Conservation (phyloP, 768 basidiomycete species). For the Psilocybe cyanescens region DNA sequence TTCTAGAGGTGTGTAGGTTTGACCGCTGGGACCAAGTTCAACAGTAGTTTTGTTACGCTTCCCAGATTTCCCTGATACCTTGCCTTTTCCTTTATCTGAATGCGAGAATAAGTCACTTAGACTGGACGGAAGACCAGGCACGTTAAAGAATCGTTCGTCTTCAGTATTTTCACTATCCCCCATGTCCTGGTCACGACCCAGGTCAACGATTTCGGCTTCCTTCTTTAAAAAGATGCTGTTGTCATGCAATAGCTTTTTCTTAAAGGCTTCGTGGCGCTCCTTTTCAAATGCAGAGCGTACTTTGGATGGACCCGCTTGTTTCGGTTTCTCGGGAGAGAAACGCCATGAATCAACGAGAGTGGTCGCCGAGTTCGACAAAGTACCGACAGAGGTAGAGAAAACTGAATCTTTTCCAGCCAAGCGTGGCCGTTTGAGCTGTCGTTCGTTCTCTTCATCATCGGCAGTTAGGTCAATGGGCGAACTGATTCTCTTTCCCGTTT, state of each 20-base stretch:
- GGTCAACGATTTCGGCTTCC: constrained; percentile 14
- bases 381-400: background rate
- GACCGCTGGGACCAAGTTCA: constrained; percentile 68
- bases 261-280: constrained; percentile 46
- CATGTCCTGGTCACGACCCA: constrained; percentile 12
- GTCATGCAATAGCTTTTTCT: constrained; percentile 52
- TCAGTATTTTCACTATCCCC: constrained; percentile 31
- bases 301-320: constrained; percentile 21
- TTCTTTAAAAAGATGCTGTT: constrained; percentile 41
- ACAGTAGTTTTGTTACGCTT: constrained; percentile 37
- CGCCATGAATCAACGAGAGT: constrained; percentile 46
- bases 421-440: constrained; percentile 34
- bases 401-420: constrained; percentile 8
- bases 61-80: constrained; percentile 29
- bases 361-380: constrained; percentile 15
- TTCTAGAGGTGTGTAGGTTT: constrained; percentile 79
- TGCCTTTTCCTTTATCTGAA: constrained; percentile 39
- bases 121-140: constrained; percentile 39
- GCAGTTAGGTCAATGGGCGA: constrained; percentile 58
- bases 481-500: constrained; percentile 33
- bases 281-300: constrained; percentile 27
- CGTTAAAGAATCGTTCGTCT: constrained; percentile 44
- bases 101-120: constrained; percentile 51
- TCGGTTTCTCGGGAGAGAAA: constrained; percentile 40
- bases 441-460: constrained; percentile 36